Percentiles rank a stretch among this genome's conserved stretches.
phyloP scores from a whole-genome alignment of 176 grass and related monocot species.

The Chrysopogon serrulatus region DNA sequence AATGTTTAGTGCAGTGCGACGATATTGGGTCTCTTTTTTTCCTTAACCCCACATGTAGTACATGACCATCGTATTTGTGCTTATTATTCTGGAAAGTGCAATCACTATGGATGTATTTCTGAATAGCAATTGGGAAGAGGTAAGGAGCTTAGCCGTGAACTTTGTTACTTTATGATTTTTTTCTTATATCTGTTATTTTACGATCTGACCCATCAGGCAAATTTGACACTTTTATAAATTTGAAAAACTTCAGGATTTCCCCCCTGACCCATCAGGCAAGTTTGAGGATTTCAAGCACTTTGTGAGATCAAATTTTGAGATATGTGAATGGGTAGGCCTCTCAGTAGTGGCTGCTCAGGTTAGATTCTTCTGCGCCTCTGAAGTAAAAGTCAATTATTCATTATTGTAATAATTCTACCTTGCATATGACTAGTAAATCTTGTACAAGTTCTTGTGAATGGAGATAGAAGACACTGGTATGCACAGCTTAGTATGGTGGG shows the following conservation, averaged over 20 bases:
- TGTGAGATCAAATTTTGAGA: slow-evolving; percentile 66
- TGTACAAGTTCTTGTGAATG: background rate
- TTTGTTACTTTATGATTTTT: background rate
- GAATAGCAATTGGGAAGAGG: slow-evolving; percentile 78
- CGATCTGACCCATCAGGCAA: no score
- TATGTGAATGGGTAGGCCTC: slow-evolving; percentile 90
- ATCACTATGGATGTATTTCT: slow-evolving; percentile 71
- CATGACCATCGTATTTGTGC: slow-evolving; percentile 51
- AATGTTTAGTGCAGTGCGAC: slow-evolving; percentile 5
- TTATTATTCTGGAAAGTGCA: slow-evolving; percentile 73
- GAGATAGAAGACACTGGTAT: background rate
- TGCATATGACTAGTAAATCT: background rate
- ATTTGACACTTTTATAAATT: background rate
- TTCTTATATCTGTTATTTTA: background rate
- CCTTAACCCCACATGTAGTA: slow-evolving; percentile 66
- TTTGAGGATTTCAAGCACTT: slow-evolving; percentile 81
- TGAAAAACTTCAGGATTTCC: slow-evolving; percentile 68
- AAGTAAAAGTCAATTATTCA: background rate
- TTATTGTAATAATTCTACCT: background rate
- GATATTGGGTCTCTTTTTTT: slow-evolving; percentile 21
- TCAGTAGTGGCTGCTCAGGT: slow-evolving; percentile 74
- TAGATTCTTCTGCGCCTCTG: background rate
- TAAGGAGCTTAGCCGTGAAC: slow-evolving; percentile 17
- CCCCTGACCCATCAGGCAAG: slow-evolving; percentile 67
- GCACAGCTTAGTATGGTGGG: background rate